phyloP scores from a whole-genome alignment of 805 yeast genomes.

The Citeromyces matritensis region DNA sequence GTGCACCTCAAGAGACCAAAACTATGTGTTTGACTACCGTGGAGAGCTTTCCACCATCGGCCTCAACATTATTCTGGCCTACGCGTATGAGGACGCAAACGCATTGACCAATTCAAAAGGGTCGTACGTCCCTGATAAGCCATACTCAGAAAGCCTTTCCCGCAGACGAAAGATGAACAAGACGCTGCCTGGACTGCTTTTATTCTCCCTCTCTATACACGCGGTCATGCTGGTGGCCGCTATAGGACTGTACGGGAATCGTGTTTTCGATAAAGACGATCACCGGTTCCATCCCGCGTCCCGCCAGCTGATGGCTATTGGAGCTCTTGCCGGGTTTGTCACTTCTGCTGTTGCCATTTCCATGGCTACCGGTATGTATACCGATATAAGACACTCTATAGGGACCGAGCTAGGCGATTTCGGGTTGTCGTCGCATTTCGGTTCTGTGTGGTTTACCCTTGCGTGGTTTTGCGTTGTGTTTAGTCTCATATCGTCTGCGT shows the following conservation, averaged over 20 bases:
- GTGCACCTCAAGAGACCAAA: slow-evolving; percentile 7
- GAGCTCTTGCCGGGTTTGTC: slow-evolving; percentile 18
- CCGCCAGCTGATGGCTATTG: slow-evolving; percentile 19
- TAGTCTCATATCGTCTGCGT: slow-evolving; percentile 4
- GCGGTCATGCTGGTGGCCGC: slow-evolving; percentile 14
- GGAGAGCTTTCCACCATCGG: slow-evolving; percentile 22
- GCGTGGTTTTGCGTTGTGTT: slow-evolving; percentile 20
- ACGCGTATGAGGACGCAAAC: slow-evolving; percentile 22
- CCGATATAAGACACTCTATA: slow-evolving; percentile 12
- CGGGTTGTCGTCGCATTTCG: slow-evolving; percentile 28
- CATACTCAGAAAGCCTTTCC: slow-evolving; percentile 9
- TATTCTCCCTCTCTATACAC: slow-evolving; percentile 15
- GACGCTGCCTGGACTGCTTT: slow-evolving; percentile 14
- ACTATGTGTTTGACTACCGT: slow-evolving; percentile 28
- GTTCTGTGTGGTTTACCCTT: slow-evolving; percentile 23
- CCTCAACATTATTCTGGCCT: slow-evolving; percentile 26
- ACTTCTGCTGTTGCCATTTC: slow-evolving; percentile 16
- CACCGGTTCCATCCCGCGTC: slow-evolving; percentile 14
- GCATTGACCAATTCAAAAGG: slow-evolving; percentile 4
- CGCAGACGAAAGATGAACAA: slow-evolving; percentile 8
- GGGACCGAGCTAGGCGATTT: slow-evolving; percentile 20
- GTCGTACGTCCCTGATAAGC: slow-evolving; percentile 10
- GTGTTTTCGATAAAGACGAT: slow-evolving; percentile 19
- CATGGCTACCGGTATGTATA: slow-evolving; percentile 14
- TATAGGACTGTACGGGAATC: slow-evolving; percentile 18